Evolutionary conservation across 352 stramenopile species (phyloP).

Genomic region (Ochromonadaceae sp.): DNA sequence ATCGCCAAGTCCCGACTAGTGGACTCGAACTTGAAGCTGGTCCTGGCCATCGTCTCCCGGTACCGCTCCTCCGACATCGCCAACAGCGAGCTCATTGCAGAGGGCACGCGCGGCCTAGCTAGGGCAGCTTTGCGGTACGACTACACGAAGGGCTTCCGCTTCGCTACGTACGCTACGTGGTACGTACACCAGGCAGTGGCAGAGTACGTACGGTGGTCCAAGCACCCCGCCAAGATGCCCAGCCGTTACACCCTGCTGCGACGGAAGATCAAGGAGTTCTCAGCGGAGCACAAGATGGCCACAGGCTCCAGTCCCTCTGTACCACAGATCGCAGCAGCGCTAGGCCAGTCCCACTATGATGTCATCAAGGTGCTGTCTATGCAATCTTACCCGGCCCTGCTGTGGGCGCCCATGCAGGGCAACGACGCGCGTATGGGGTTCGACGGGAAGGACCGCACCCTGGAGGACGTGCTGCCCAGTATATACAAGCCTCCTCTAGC

Average conservation of each 20-base stretch:
- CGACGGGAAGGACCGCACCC: neutral
- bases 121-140: neutral
- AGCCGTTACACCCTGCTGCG: neutral
- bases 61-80: neutral
- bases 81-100: neutral
- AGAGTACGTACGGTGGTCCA: neutral
- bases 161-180: slow-evolving; percentile 7
- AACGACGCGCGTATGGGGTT: neutral
- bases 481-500: neutral
- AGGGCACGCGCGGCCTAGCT: neutral
- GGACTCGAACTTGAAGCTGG: neutral
- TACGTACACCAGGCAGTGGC: slow-evolving; percentile 8
- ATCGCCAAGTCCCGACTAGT: neutral
- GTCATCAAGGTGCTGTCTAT: neutral
- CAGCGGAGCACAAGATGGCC: neutral
- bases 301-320: neutral
- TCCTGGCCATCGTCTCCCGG: neutral
- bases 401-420: neutral
- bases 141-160: neutral
- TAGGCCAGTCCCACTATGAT: neutral
- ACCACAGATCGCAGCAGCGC: neutral
- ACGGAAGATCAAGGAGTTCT: neutral
- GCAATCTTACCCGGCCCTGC: neutral
- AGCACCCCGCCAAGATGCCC: neutral
- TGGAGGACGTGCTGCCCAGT: neutral